Percentiles rank a stretch among this genome's conserved stretches.
These are phyloP conservation scores for Talaromyces stipitatus DNA, from an alignment of 495 filamentous ascomycete genomes.

Conservation along the genomic window DNA sequence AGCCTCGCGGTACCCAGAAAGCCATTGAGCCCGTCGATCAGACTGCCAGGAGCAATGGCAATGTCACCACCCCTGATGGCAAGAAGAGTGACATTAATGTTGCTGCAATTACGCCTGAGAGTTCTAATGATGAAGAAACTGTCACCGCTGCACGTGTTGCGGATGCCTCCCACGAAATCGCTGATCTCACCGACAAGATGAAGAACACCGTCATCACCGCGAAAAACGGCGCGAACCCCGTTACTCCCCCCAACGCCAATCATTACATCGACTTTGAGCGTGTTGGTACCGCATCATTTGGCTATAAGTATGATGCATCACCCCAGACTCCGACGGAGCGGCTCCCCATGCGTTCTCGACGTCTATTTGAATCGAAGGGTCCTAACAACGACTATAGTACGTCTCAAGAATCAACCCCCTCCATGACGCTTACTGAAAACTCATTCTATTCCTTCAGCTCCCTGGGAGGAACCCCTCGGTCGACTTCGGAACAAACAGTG, in stretches of 20 bases:
- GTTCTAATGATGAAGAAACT: not conserved
- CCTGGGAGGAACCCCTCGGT: slow-evolving; percentile 1
- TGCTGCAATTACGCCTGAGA: not conserved
- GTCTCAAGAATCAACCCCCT: slow-evolving; percentile 3
- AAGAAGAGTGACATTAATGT: not conserved
- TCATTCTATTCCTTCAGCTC: slow-evolving; percentile 4
- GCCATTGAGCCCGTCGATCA: not conserved
- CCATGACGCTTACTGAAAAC: not conserved
- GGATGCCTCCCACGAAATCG: not conserved
- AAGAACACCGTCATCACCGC: not conserved
- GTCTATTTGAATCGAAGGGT: slow-evolving; percentile 1
- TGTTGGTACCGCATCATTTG: not conserved
- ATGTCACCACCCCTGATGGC: not conserved
- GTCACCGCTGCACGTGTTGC: not conserved
- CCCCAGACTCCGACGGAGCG: not conserved
- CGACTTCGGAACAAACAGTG: not conserved
- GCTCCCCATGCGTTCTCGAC: not conserved
- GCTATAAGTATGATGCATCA: slow-evolving; percentile 1
- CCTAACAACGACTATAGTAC: slow-evolving; percentile 7
- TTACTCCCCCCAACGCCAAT: slow-evolving; percentile 2
- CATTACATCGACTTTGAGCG: not conserved
- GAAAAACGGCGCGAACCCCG: not conserved
- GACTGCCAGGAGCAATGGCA: not conserved
- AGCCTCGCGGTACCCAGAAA: slow-evolving; percentile 1
- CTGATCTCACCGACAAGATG: not conserved